These are phyloP conservation scores for Toxicodendron radicans DNA, from an alignment of 345 rosid genomes.

Conservation along the genomic window DNA sequence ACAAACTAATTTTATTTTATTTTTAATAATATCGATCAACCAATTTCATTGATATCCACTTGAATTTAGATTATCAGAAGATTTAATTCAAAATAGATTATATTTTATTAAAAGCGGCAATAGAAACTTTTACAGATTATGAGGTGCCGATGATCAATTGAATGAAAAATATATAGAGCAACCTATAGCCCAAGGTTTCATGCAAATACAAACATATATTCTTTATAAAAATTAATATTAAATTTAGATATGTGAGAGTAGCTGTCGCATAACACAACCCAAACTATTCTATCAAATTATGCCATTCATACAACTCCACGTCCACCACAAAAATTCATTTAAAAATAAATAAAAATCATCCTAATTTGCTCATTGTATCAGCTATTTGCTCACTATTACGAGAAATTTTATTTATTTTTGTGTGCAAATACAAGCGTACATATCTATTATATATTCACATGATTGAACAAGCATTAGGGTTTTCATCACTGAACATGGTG, in stretches of 20 bases:
- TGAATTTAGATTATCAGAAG: too few species aligned
- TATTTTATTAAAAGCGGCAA: too few species aligned
- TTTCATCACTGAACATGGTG: slow-evolving; percentile 76
- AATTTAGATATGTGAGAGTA: background rate
- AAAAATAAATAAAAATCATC: background rate
- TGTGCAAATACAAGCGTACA: background rate
- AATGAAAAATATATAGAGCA: too few species aligned
- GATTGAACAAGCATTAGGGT: slow-evolving; percentile 75
- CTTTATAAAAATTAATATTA: background rate
- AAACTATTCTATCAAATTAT: background rate
- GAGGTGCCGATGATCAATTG: too few species aligned
- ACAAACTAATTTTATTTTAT: too few species aligned
- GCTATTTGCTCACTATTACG: background rate
- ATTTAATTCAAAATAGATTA: too few species aligned
- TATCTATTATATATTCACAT: slow-evolving; percentile 39
- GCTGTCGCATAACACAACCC: background rate
- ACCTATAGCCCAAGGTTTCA: background rate
- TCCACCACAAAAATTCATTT: background rate
- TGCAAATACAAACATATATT: background rate
- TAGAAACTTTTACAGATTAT: too few species aligned
- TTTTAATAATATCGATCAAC: too few species aligned
- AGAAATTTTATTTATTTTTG: background rate
- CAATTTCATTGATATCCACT: too few species aligned
- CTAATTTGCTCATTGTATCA: background rate
- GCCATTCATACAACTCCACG: background rate